Percentiles rank a stretch among this genome's conserved stretches.
Evolutionary conservation across 2,329 filamentous ascomycete species (phyloP).

Genomic region (Botrytis aclada): DNA sequence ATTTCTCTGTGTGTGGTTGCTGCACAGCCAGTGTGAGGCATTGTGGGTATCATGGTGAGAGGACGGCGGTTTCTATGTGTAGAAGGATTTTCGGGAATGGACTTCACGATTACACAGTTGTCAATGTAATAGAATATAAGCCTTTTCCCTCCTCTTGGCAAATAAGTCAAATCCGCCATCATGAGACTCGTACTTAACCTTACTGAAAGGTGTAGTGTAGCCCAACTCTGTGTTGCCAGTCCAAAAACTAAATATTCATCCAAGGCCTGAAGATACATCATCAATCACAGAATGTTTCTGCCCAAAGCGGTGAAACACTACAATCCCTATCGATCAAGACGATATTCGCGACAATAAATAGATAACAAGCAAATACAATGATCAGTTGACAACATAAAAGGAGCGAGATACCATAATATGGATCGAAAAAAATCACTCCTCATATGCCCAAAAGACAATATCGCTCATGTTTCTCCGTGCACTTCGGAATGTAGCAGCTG

Average conservation of each 20-base stretch:
- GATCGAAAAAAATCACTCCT: background rate
- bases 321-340: background rate
- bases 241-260: background rate
- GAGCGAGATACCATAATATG: background rate
- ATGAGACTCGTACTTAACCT: background rate
- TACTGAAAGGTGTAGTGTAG: background rate
- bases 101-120: background rate
- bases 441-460: background rate
- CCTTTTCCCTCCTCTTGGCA: background rate
- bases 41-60: background rate
- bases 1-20: background rate
- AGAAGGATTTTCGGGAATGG: background rate
- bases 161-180: background rate
- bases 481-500: background rate
- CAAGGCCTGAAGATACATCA: background rate
- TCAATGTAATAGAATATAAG: background rate
- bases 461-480: background rate
- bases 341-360: background rate
- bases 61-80: background rate
- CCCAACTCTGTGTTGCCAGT: background rate
- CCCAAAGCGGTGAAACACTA: slow-evolving; percentile 1
- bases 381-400: background rate
- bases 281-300: background rate
- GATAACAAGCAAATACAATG: background rate
- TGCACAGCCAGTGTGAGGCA: too few species aligned